Percentiles rank a stretch among this genome's conserved stretches.
Conservation (phyloP, 345 rosid species). For the Luvunga scandens region DNA sequence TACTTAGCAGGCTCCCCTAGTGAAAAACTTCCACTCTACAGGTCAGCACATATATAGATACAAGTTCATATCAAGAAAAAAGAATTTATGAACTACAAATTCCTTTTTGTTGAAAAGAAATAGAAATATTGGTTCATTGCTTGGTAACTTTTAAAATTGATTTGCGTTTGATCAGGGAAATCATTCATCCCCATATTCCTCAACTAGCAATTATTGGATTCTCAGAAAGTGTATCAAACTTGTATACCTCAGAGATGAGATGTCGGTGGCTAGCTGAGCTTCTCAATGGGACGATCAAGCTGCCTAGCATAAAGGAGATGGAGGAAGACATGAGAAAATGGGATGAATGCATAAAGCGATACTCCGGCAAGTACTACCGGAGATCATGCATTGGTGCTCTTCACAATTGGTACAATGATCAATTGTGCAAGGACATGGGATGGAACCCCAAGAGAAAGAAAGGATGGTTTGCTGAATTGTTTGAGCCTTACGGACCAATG, state of each 20-base stretch:
- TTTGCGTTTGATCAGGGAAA: conserved; percentile 28
- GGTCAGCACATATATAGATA: conserved; percentile 18
- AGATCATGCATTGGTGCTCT: conserved; percentile 34
- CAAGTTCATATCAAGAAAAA: not conserved
- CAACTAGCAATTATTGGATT: conserved; percentile 43
- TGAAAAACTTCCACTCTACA: conserved; percentile 38
- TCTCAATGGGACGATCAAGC: conserved; percentile 28
- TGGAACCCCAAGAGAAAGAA: conserved; percentile 45
- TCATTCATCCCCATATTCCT: conserved; percentile 41
- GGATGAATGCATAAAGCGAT: conserved; percentile 31
- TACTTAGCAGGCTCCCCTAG: conserved; percentile 22
- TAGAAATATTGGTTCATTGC: not conserved
- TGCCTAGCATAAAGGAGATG: conserved; percentile 38
- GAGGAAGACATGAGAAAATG: conserved; percentile 31
- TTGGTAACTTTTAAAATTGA: not conserved
- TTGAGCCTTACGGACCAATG: conserved; percentile 48
- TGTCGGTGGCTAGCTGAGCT: conserved; percentile 39
- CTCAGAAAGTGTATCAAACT: conserved; percentile 35
- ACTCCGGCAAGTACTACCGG: conserved; percentile 22
- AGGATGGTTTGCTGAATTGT: conserved; percentile 33
- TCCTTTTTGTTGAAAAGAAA: not conserved
- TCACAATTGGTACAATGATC: conserved; percentile 46
- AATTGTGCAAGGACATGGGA: conserved; percentile 42
- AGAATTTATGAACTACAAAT: not conserved
- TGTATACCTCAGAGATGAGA: conserved; percentile 41